phyloP scores from a whole-genome alignment of 345 rosid genomes.

The Angophora floribunda region DNA sequence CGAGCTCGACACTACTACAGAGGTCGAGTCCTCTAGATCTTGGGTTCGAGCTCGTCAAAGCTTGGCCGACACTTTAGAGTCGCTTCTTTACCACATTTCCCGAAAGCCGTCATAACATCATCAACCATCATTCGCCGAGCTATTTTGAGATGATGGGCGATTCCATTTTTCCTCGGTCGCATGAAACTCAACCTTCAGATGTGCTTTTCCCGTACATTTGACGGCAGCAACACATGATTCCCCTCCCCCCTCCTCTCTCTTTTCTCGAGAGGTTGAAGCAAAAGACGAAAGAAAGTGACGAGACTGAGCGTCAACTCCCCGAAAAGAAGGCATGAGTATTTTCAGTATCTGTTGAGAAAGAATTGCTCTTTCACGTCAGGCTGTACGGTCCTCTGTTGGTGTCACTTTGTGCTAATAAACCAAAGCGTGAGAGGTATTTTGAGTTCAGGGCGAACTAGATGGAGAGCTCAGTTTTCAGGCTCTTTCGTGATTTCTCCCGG shows the following conservation, averaged over 20 bases:
- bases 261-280: not conserved
- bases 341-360: not conserved
- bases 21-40: not conserved
- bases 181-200: not conserved
- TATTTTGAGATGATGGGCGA: not conserved
- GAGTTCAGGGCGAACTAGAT: not conserved
- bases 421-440: rapidly evolving
- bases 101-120: too few relatives aligned
- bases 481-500: not conserved
- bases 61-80: not conserved
- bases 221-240: too few relatives aligned
- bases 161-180: not conserved
- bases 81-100: not conserved
- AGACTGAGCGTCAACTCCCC: not conserved
- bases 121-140: rapidly evolving
- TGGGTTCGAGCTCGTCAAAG: not conserved
- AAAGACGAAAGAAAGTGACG: not conserved
- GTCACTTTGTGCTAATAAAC: not conserved
- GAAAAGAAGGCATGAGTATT: not conserved
- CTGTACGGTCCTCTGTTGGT: rapidly evolving
- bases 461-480: not conserved
- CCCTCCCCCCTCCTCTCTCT: not conserved
- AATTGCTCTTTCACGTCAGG: not conserved
- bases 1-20: not conserved
- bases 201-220: too few relatives aligned